A percentile compares a stretch with the other conserved stretches of the same genome.
Evolutionary conservation across 2,329 filamentous ascomycete species (phyloP).

Genomic region (Aurifilum marmelostoma): DNA sequence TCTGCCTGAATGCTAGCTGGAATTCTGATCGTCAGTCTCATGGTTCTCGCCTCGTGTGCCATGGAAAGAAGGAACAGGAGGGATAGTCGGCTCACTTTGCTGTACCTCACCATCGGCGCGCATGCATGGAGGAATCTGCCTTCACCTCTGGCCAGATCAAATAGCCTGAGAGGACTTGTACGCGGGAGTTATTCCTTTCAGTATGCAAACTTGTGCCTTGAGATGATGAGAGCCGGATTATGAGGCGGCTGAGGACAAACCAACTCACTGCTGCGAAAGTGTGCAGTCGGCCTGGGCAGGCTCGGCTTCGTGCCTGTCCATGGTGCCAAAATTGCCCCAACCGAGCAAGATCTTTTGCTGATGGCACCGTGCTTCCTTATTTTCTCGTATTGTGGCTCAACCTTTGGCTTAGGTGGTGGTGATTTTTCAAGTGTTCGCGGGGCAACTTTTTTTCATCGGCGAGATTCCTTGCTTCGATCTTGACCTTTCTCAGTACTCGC

Average conservation of each 20-base stretch:
- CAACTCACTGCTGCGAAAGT: conserved; percentile 2
- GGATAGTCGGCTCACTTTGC: conserved; percentile 52
- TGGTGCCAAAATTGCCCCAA: neutral
- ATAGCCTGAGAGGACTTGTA: conserved; percentile 60
- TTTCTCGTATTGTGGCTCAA: neutral
- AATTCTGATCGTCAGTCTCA: neutral
- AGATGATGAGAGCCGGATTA: neutral
- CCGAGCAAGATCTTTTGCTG: neutral
- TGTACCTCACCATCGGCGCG: conserved; percentile 71
- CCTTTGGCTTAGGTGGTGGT: neutral
- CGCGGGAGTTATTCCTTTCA: neutral
- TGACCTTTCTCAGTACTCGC: neutral
- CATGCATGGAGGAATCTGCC: conserved; percentile 60
- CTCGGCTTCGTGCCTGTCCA: neutral
- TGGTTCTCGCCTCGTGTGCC: neutral
- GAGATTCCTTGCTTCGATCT: neutral
- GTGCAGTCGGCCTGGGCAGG: neutral
- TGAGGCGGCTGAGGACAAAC: neutral
- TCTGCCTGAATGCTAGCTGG: conserved; percentile 70
- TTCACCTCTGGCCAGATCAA: conserved; percentile 56
- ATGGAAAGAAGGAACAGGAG: neutral
- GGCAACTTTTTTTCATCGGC: neutral
- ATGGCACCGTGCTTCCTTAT: neutral
- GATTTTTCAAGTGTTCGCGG: neutral
- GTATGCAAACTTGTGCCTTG: neutral